Evolutionary conservation across 192 early-diverging fungal genomes (phyloP).

Genomic region (Mortierella claussenii): DNA sequence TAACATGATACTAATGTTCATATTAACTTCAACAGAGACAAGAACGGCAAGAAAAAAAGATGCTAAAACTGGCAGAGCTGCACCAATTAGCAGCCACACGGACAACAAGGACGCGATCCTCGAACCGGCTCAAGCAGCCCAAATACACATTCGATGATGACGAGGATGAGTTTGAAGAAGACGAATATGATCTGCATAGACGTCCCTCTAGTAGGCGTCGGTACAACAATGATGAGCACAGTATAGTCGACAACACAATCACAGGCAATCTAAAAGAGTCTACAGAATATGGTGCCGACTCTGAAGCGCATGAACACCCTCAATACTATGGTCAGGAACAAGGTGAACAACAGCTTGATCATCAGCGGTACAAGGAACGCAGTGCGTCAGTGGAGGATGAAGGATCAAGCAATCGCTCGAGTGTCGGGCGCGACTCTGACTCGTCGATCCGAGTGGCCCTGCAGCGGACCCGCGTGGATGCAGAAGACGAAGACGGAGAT

Average conservation of each 20-base stretch:
- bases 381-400: constrained; percentile 6
- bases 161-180: constrained; percentile 38
- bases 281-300: background rate
- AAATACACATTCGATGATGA: constrained; percentile 48
- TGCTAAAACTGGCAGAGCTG: constrained; percentile 25
- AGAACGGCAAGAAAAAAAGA: constrained; percentile 28
- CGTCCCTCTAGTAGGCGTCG: constrained; percentile 28
- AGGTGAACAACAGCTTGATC: background rate
- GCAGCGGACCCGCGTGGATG: constrained; percentile 21
- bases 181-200: constrained; percentile 28
- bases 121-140: constrained; percentile 33
- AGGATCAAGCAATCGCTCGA: constrained; percentile 25
- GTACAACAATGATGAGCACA: background rate
- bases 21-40: constrained; percentile 33
- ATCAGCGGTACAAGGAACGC: background rate
- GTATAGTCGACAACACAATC: background rate
- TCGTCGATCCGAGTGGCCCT: constrained; percentile 31
- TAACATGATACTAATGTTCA: too few relatives aligned
- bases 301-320: background rate
- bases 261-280: background rate
- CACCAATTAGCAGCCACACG: constrained; percentile 44
- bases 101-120: constrained; percentile 43
- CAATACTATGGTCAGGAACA: background rate
- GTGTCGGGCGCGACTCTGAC: constrained; percentile 41
- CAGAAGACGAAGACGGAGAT: constrained; percentile 9